phyloP scores from a whole-genome alignment of 305 asterid genomes.

The Euphrasia arctica region DNA sequence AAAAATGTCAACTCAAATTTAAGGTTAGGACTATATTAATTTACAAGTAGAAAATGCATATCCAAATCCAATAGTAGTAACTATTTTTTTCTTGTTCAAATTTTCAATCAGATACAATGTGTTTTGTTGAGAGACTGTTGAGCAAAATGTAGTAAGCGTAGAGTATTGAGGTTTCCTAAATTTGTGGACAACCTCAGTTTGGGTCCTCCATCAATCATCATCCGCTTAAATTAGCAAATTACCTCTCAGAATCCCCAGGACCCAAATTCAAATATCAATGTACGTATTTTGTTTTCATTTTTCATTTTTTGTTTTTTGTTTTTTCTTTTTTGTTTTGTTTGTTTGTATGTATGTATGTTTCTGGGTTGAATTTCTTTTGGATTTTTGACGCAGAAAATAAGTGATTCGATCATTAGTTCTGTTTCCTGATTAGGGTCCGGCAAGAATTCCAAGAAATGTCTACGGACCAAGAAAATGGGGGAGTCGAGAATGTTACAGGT shows the following conservation, averaged over 20 bases:
- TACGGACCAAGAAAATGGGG: slow-evolving; percentile 29
- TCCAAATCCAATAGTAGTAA: too few relatives aligned
- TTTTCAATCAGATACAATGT: too few relatives aligned
- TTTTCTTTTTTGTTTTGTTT: too few relatives aligned
- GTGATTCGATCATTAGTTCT: slow-evolving; percentile 19
- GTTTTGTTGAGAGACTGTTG: too few relatives aligned
- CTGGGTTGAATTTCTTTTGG: slow-evolving; percentile 9
- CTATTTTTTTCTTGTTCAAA: too few relatives aligned
- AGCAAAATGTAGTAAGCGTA: too few relatives aligned
- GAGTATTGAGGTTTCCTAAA: too few relatives aligned
- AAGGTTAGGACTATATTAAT: too few relatives aligned
- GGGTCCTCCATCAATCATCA: not conserved
- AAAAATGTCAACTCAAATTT: too few relatives aligned
- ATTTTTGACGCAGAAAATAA: slow-evolving; percentile 1
- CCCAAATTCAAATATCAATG: slow-evolving; percentile 18
- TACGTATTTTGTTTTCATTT: not conserved
- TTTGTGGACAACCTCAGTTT: not conserved
- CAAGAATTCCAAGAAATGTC: slow-evolving; percentile 26
- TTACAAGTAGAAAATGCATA: too few relatives aligned
- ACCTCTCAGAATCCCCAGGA: slow-evolving; percentile 22
- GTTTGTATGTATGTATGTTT: not conserved
- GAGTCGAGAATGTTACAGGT: slow-evolving; percentile 27
- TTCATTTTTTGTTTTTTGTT: too few relatives aligned
- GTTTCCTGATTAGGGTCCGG: slow-evolving; percentile 23
- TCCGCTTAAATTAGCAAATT: not conserved